phyloP scores from a whole-genome alignment of 2,329 filamentous ascomycete species.

The Fusarium solani-melongenae region DNA sequence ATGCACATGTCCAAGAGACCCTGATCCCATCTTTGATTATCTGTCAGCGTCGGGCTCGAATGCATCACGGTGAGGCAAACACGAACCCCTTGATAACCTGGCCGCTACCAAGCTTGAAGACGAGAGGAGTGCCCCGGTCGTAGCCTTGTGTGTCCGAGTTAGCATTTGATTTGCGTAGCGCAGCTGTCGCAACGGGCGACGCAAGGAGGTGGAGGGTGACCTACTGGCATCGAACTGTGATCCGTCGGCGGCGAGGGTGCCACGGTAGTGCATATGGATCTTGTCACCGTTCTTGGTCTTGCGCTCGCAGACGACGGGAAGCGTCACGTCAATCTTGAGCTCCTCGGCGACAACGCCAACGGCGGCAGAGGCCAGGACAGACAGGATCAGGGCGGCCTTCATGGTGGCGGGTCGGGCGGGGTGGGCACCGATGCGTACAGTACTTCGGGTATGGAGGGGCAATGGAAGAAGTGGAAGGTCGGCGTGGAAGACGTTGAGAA shows the following conservation, averaged over 20 bases:
- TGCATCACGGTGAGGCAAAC: slow-evolving; percentile 7
- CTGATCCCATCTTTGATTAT: slow-evolving; percentile 78
- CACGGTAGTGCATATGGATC: slow-evolving; percentile 88
- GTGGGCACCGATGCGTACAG: slow-evolving; percentile 8
- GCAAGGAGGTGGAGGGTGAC: slow-evolving; percentile 41
- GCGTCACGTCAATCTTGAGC: slow-evolving; percentile 82
- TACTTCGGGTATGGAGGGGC: slow-evolving; percentile 7
- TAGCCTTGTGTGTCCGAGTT: slow-evolving; percentile 62
- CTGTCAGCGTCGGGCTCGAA: slow-evolving; percentile 31
- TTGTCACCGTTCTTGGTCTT: slow-evolving; percentile 81
- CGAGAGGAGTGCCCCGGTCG: slow-evolving; percentile 79
- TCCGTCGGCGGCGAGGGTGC: slow-evolving; percentile 79
- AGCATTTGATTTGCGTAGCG: slow-evolving; percentile 9
- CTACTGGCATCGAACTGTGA: slow-evolving; percentile 83
- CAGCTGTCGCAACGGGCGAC: neutral
- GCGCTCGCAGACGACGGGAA: slow-evolving; percentile 80
- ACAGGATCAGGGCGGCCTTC: slow-evolving; percentile 61
- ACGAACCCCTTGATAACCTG: slow-evolving; percentile 88
- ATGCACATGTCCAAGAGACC: slow-evolving; percentile 94
- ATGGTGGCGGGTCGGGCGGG: slow-evolving; percentile 51
- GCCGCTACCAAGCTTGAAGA: slow-evolving; percentile 81
- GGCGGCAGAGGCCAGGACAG: slow-evolving; percentile 63
- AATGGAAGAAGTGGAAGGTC: slow-evolving; percentile 7
- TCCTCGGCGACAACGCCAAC: slow-evolving; percentile 64
- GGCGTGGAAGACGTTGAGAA: slow-evolving; percentile 22